Evolutionary conservation across 202 grass and related monocot species (phyloP), one percentile per base, ranked within the genome.

Genomic region (Schoenoplectus triqueter): DNA sequence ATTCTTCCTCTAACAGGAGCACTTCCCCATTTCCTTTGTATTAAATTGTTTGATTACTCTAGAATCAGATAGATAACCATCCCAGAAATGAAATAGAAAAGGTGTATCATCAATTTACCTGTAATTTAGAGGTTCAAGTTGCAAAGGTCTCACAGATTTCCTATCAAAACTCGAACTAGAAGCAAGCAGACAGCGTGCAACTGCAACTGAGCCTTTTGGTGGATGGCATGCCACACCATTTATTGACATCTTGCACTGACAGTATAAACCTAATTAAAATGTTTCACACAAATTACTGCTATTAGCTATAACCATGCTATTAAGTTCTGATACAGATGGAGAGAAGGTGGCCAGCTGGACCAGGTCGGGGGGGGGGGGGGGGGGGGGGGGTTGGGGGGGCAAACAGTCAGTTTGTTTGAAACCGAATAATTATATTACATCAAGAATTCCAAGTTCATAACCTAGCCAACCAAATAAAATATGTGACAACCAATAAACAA

Each of bases 151-250:
- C 78, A 55, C 80, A 63, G 9, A 59, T 63, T 74, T 75, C 73
- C 57, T 83, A 66, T 80, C 75, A 64, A 85, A 87, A 79, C 81
- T 83, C 88, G 90, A 86, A 2, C 67, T 90, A 40, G 90, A 94
- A 77, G 85, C 82, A 2, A 91, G 85, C 21, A 80, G 81, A 80
- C 86, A 10, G 1, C 74, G 86, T 48, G 86, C 65, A 49, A 41
- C 86, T 48, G 86, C 65, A 49, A 41, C 86, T 6, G 87, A 85
- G 21, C 21, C 64, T 87, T 85, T 93, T n/a, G 80, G 49, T 50
- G 91, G 84, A 92, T 89, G 84, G 17, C 67, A 91, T 66, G 82
- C 66, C 85, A 92, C 80, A 73, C 88, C 87, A 88, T 85, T 89
- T 5, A 79, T 64, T 57, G 87, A 86, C 95, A 98, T 98, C 13